Evolutionary conservation across 495 filamentous ascomycete species (phyloP), one percentile per base, ranked within the genome.

Genomic region (Hyaloscypha variabilis): DNA sequence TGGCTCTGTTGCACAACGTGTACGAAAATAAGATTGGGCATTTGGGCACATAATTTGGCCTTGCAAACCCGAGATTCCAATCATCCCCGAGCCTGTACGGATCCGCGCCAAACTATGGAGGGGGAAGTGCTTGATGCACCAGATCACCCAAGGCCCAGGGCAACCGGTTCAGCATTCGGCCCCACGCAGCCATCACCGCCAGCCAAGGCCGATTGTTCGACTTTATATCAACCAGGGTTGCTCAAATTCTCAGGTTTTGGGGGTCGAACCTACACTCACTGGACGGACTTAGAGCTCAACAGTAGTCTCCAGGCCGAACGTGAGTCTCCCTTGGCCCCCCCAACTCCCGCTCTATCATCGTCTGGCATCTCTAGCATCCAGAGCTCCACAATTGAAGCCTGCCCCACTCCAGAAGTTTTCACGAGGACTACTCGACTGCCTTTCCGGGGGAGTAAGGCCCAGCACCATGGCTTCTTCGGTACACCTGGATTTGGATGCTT

Each of bases 321-420:
- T 46, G 39, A 46, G 39, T 46, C 39, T 46, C 39, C 19, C 39
- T 46, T 17, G 39, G 39, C 39, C 14, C 39, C 39, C 39, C 39
- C 39, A 19, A 46, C 39, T 46, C 39, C 39, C 19, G 14, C 39
- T 46, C 39, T 46, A 46, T 46, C 39, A 19, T 46, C 39, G 17
- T 46, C 39, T 46, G 39, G 39, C 39, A 46, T 46, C 39, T 46
- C 39, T 46, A 46, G 39, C 39, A 46, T 46, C 39, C 39, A 46
- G 19, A 46, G 39, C 39, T 17, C 4, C 6, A 46, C 39, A 17
- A 10, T 17, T 46, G 39, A 46, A 46, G 39, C 39, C 39, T 46
- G 39, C 19, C 39, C 39, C 39, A 46, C 39, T 46, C 39, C 39
- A 46, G 39, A 46, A 46, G 39, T 17, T 14, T 46, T 11, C 39